Percentiles rank a stretch among this genome's conserved stretches.
phyloP scores from a whole-genome alignment of 1,284 basidiomycete species.

The Trichosporon ovoides region DNA sequence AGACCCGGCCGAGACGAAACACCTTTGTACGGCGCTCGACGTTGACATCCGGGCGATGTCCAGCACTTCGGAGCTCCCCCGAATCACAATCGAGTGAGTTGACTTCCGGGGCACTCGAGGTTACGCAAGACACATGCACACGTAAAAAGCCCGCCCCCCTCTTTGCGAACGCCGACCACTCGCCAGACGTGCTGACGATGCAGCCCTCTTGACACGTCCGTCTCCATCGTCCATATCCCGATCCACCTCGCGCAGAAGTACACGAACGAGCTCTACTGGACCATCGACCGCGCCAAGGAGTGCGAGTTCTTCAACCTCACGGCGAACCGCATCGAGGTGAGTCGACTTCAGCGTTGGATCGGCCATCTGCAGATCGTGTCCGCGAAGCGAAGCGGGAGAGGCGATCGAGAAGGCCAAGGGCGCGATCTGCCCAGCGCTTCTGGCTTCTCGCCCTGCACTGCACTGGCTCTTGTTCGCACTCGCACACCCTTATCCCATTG shows the following conservation, averaged over 20 bases:
- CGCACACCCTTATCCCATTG: not conserved
- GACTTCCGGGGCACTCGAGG: not conserved
- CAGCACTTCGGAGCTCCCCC: not conserved
- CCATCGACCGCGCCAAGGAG: conserved; percentile 28
- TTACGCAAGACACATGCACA: not conserved
- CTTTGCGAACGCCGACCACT: not conserved
- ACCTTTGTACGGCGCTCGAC: not conserved
- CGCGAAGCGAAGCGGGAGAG: not conserved
- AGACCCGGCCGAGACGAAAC: not conserved
- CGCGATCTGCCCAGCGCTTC: not conserved
- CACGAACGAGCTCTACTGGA: conserved; percentile 40
- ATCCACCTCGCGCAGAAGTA: conserved; percentile 20
- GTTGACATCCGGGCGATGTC: not conserved
- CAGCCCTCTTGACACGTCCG: conserved; percentile 34
- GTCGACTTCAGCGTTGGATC: conserved; percentile 6
- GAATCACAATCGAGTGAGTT: conserved; percentile 1
- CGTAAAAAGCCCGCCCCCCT: not conserved
- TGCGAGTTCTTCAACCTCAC: conserved; percentile 44
- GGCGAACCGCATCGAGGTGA: conserved; percentile 40
- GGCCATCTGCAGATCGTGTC: not conserved
- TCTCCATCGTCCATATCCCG: conserved; percentile 42
- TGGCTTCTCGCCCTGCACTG: not conserved
- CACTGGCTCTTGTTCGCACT: not conserved
- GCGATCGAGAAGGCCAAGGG: not conserved
- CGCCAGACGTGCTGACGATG: not conserved